phyloP scores from a whole-genome alignment of 257 asterid species.

The Ehretia macrophylla region DNA sequence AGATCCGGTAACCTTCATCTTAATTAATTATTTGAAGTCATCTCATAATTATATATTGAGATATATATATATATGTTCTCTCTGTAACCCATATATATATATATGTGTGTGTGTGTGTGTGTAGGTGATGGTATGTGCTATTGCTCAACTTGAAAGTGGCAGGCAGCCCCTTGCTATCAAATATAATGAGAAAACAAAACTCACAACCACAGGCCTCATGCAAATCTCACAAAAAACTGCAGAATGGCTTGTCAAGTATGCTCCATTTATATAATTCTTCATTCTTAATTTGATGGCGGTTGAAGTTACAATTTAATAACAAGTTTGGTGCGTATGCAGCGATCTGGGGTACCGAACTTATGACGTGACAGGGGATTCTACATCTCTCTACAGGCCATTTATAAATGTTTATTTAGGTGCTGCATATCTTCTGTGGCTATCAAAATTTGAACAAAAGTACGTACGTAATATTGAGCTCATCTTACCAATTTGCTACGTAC shows the following conservation, averaged over 20 bases:
- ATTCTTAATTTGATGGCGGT: no score
- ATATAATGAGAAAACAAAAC: constrained; percentile 61
- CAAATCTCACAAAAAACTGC: constrained; percentile 74
- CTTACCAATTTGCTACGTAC: background rate
- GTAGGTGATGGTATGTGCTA: constrained; percentile 91
- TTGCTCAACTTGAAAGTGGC: constrained; percentile 89
- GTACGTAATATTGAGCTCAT: constrained; percentile 7
- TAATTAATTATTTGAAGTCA: background rate
- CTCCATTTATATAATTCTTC: no score
- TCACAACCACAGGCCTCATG: constrained; percentile 66
- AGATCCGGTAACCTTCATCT: constrained; percentile 55
- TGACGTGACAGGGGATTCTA: constrained; percentile 37
- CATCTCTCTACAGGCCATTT: constrained; percentile 64
- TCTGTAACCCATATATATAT: no score
- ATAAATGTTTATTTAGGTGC: constrained; percentile 82
- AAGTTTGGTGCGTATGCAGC: no score
- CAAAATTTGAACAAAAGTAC: constrained; percentile 62
- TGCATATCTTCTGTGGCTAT: constrained; percentile 87
- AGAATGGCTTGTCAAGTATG: constrained; percentile 72
- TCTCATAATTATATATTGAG: no score
- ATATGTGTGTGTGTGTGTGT: background rate
- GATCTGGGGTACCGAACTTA: constrained; percentile 63
- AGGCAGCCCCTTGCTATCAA: constrained; percentile 66
- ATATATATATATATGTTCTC: no score
- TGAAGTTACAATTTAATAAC: no score